Conservation (phyloP, 805 yeast genomes). For the Jamesozyma lodderae region DNA sequence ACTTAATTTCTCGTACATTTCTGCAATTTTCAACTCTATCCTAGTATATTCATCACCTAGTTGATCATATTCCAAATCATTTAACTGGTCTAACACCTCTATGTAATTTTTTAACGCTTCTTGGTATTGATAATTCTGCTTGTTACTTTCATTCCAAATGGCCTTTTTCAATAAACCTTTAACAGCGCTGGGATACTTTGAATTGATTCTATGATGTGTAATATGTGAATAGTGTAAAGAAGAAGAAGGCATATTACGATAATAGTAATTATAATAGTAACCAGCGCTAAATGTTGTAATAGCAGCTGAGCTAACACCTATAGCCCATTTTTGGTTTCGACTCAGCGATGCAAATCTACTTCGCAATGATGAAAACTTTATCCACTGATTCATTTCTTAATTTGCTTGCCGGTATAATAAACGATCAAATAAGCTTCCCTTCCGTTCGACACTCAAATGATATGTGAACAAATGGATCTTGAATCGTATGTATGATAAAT, state of each 20-base stretch:
- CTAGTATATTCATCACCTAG: slow-evolving; percentile 82
- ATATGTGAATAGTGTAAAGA: slow-evolving; percentile 1
- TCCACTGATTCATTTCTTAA: neutral
- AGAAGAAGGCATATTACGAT: neutral
- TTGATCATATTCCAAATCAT: slow-evolving; percentile 37
- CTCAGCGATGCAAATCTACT: neutral
- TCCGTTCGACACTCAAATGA: too few species aligned
- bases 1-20: slow-evolving; percentile 68
- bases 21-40: slow-evolving; percentile 76
- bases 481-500: too few species aligned
- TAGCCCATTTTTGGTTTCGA: neutral
- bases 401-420: too few species aligned
- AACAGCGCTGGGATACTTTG: slow-evolving; percentile 4
- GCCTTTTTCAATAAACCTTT: slow-evolving; percentile 47
- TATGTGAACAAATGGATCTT: too few species aligned
- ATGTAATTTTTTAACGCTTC: slow-evolving; percentile 65
- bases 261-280: neutral
- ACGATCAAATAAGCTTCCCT: too few species aligned
- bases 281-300: slow-evolving; percentile 1
- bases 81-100: slow-evolving; percentile 48
- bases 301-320: neutral
- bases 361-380: neutral
- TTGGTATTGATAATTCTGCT: slow-evolving; percentile 44
- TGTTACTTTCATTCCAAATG: slow-evolving; percentile 74
- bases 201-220: neutral